Base-by-base conservation (phyloP, 768 basidiomycete genomes). In the Steccherinum ochraceum region DNA sequence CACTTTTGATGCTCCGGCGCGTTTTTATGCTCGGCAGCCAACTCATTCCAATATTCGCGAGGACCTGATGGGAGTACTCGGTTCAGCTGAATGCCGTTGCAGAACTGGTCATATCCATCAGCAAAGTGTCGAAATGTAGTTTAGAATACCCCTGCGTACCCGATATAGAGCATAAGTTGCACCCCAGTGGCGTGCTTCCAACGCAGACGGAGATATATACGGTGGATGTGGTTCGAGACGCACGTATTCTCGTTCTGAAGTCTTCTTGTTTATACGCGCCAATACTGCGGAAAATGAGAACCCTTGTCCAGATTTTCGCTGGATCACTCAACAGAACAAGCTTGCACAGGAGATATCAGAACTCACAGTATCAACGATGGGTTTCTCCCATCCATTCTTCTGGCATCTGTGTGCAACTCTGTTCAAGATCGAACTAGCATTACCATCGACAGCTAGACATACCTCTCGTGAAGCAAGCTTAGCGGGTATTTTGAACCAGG, bases 121-220 rank as follows among this genome's bases (percentile, higher is more conserved):
- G 19, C 62, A 55, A 61, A 53, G 48, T 65, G 26, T 23, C 26
- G 41, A 48, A 40, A 45, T 51, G 24, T 45, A 58, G 35, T 46
- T 43, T 25, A n/a, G n/a, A n/a, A n/a, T n/a, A 50, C 23, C 11
- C 10, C 23, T 21, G 83, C 86, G 69, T 69, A 93, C 91, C 58
- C 92, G 83, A 66, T 93, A 89, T 48, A 95, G 68, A 39, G 89
- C 88, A 59, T 89, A 92, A 2, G 85, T 86, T 13, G 92, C 92
- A 35, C 85, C 92, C 84, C 89, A 93, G 62, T 96, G 93, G 49
- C 84, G 86, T 24, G 93, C 92, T 67, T 95, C 90, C 20, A 84
- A 62, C 5, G 83, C 76, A n/a, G 83, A 83, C 2, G 79, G 73
- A 54, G 80, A 73, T 42, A 77, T 68, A 56, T 88, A 79, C 4